Percentiles rank a stretch among this genome's conserved stretches.
phyloP scores from a whole-genome alignment of 2,329 filamentous ascomycete genomes.

The Colletotrichum higginsianum region DNA sequence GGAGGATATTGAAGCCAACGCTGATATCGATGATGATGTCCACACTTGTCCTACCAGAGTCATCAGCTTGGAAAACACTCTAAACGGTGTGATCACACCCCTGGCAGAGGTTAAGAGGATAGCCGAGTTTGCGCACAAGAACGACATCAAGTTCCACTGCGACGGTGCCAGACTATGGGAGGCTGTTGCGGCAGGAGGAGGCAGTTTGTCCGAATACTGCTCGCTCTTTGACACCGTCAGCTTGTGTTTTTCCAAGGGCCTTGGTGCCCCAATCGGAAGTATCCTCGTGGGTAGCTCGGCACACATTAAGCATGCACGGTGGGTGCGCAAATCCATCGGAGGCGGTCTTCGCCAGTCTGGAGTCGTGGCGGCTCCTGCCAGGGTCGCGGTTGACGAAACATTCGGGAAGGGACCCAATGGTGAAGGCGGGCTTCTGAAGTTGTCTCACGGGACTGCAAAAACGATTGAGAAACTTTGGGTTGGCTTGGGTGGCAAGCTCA shows the following conservation, averaged over 20 bases:
- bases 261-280: conserved; percentile 85
- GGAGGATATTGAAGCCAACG: conserved; percentile 79
- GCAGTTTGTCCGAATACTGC: conserved; percentile 76
- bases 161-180: conserved; percentile 90
- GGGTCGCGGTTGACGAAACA: conserved; percentile 73
- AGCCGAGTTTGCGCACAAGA: conserved; percentile 74
- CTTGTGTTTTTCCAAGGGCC: conserved; percentile 86
- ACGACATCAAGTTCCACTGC: conserved; percentile 79
- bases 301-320: conserved; percentile 57
- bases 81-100: conserved; percentile 84
- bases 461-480: conserved; percentile 80
- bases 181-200: conserved; percentile 79
- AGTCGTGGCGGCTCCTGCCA: conserved; percentile 79
- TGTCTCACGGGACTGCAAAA: conserved; percentile 75
- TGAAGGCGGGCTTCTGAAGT: conserved; percentile 70
- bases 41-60: conserved; percentile 86
- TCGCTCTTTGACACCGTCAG: conserved; percentile 81
- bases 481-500: conserved; percentile 76
- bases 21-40: conserved; percentile 77
- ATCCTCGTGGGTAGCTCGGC: conserved; percentile 72
- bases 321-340: conserved; percentile 78
- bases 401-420: conserved; percentile 57
- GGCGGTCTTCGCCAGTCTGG: conserved; percentile 83
- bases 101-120: conserved; percentile 80
- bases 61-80: conserved; percentile 89